Conservation (phyloP, 2,329 filamentous ascomycete genomes). For the Neophaeococcomyces mojaviensis region DNA sequence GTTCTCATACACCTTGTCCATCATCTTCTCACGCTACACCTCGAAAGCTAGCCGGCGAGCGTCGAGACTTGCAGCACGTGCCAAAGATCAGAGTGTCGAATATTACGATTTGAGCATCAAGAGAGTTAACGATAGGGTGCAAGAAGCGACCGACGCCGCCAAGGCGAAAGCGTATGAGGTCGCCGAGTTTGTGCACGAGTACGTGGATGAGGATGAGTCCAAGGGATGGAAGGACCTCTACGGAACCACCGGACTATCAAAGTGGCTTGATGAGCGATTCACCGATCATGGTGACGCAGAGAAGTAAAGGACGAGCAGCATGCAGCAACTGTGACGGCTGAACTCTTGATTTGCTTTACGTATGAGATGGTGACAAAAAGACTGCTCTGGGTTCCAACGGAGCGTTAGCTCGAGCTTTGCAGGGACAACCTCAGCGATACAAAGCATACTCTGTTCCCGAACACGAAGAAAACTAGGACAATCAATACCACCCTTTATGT, state of each 20-base stretch:
- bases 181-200: constrained; percentile 38
- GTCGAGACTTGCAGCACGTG: constrained; percentile 31
- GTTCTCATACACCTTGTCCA: constrained; percentile 60
- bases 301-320: too few species aligned
- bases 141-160: constrained; percentile 19
- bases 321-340: too few species aligned
- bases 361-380: too few species aligned
- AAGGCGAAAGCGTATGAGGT: constrained; percentile 32
- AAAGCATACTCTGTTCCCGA: too few species aligned
- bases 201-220: constrained; percentile 35
- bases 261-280: constrained; percentile 18
- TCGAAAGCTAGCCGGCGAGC: constrained; percentile 34
- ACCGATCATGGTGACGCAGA: background rate
- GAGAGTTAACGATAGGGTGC: constrained; percentile 30
- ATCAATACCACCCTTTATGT: too few species aligned
- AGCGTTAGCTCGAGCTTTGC: too few species aligned
- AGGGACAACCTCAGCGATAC: too few species aligned
- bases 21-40: constrained; percentile 30
- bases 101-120: constrained; percentile 35
- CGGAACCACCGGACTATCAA: constrained; percentile 17
- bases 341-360: too few species aligned
- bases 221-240: constrained; percentile 35
- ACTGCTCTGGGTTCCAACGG: too few species aligned
- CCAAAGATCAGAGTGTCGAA: constrained; percentile 30
- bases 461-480: too few species aligned